Evolutionary conservation across 208 protist species (phyloP).

Genomic region (Leishmania mexicana): DNA sequence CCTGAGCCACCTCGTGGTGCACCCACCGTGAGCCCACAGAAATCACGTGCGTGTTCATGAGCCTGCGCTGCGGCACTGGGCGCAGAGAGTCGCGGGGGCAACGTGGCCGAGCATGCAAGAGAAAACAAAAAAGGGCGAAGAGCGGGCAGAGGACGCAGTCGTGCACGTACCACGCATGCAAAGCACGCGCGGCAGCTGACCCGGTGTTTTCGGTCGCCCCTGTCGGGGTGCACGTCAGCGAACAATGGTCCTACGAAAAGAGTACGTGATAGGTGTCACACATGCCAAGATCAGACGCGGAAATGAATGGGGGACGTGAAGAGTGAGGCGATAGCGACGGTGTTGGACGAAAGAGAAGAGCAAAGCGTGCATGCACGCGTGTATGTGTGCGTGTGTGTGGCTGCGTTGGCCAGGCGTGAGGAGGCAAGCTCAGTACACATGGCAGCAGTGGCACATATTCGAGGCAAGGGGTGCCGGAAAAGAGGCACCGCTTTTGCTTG

Average conservation of each 20-base stretch:
- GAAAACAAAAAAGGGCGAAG: neutral
- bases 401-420: neutral
- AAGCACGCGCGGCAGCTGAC: no score
- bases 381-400: neutral
- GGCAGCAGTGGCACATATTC: neutral
- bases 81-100: neutral
- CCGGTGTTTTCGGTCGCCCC: neutral
- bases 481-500: neutral
- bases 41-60: constrained; percentile 18
- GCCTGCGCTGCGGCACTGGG: neutral
- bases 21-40: constrained; percentile 13
- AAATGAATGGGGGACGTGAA: neutral
- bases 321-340: neutral
- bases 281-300: neutral
- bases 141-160: neutral
- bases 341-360: neutral
- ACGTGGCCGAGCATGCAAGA: neutral
- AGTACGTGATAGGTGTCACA: neutral
- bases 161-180: neutral
- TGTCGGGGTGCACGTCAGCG: neutral
- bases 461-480: neutral
- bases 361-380: neutral
- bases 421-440: neutral
- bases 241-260: neutral
- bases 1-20: constrained; percentile 25